Percentiles rank a stretch among this genome's conserved stretches.
These are phyloP conservation scores for Leucoagaricus sp. DNA, from an alignment of 1,284 basidiomycete species.

Conservation along the genomic window DNA sequence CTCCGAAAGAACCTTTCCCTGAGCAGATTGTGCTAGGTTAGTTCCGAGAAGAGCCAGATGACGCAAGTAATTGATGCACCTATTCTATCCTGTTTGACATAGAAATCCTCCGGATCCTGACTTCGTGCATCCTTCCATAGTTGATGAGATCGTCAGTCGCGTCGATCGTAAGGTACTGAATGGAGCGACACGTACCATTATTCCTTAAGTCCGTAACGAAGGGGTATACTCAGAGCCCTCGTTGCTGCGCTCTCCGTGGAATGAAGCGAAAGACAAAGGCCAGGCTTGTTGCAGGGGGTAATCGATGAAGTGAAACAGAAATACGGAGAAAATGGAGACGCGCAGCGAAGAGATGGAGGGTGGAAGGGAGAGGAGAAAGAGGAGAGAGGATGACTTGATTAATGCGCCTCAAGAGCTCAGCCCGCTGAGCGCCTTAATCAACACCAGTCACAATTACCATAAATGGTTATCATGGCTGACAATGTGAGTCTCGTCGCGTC, in stretches of 20 bases:
- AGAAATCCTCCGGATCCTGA: conserved; percentile 92
- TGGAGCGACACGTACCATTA: conserved; percentile 35
- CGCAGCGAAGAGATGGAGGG: conserved; percentile 16
- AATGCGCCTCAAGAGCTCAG: conserved; percentile 27
- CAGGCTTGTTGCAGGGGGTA: conserved; percentile 17
- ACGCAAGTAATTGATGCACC: conserved; percentile 52
- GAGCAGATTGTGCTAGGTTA: conserved; percentile 18
- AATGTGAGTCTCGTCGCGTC: neutral
- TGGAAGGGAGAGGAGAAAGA: conserved; percentile 15
- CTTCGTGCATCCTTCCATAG: conserved; percentile 58
- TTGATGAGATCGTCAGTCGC: conserved; percentile 26
- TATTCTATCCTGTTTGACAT: conserved; percentile 95
- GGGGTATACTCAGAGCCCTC: neutral
- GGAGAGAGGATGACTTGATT: conserved; percentile 23
- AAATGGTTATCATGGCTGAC: conserved; percentile 1
- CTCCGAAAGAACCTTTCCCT: conserved; percentile 97
- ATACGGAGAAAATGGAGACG: conserved; percentile 1
- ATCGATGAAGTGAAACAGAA: neutral
- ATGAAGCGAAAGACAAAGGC: neutral
- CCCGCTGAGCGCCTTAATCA: neutral
- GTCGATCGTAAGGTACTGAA: conserved; percentile 23
- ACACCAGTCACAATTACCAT: conserved; percentile 10
- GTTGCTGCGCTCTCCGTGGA: neutral
- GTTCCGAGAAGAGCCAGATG: neutral
- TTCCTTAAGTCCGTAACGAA: conserved; percentile 19